These are phyloP conservation scores for Phanerochaete sordida DNA, from an alignment of 768 basidiomycete species.

Conservation along the genomic window DNA sequence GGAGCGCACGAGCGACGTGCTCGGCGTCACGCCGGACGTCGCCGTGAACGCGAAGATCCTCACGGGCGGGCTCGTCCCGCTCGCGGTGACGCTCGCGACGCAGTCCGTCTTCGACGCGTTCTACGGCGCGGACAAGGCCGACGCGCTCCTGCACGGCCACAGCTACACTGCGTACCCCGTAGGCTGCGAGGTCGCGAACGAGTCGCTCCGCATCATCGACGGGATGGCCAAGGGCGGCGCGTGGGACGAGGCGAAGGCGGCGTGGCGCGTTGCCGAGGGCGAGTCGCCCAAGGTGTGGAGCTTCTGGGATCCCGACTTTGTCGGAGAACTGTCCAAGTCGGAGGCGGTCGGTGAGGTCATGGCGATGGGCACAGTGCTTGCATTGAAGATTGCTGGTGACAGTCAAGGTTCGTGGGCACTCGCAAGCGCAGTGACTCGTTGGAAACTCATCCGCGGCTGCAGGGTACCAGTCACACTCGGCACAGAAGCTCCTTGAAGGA, in stretches of 20 bases:
- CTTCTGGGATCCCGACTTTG: slow-evolving; percentile 80
- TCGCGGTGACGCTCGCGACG: slow-evolving; percentile 81
- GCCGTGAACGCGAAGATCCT: slow-evolving; percentile 91
- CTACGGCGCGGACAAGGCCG: slow-evolving; percentile 66
- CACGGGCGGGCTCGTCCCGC: slow-evolving; percentile 87
- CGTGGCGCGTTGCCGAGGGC: slow-evolving; percentile 44
- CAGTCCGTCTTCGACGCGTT: slow-evolving; percentile 81
- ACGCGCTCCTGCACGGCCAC: slow-evolving; percentile 91
- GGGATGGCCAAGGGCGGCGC: slow-evolving; percentile 40
- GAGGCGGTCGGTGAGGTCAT: slow-evolving; percentile 68
- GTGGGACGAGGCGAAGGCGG: slow-evolving; percentile 57
- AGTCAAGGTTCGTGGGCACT: slow-evolving; percentile 42
- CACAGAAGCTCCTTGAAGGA: slow-evolving; percentile 53
- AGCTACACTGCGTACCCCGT: slow-evolving; percentile 94
- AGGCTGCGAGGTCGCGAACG: slow-evolving; percentile 88
- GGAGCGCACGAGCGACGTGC: slow-evolving; percentile 56
- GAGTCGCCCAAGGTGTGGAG: slow-evolving; percentile 59
- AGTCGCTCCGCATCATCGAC: slow-evolving; percentile 68
- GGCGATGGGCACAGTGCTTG: slow-evolving; percentile 84
- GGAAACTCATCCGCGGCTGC: not conserved
- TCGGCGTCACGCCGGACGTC: slow-evolving; percentile 81
- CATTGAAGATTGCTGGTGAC: slow-evolving; percentile 65
- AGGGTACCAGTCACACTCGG: slow-evolving; percentile 60
- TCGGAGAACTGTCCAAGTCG: slow-evolving; percentile 55
- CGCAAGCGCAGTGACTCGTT: slow-evolving; percentile 10